These are phyloP conservation scores for Ampelocalamus luodianensis DNA, from an alignment of 176 grass and related monocot genomes.

Conservation along the genomic window DNA sequence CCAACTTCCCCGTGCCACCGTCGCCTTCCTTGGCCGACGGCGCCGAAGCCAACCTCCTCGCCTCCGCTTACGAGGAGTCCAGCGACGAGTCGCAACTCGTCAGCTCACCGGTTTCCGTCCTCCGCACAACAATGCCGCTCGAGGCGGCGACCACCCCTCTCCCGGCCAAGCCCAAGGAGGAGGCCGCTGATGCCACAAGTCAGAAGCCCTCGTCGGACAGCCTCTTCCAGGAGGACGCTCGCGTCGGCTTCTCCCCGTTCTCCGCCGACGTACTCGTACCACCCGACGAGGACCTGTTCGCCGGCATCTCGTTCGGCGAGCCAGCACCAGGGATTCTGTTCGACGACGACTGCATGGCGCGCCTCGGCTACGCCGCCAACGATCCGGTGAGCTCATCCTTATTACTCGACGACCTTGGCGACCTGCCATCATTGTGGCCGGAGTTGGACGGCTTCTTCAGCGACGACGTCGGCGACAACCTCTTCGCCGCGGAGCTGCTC, in stretches of 20 bases:
- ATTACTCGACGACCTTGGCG: slow-evolving; percentile 47
- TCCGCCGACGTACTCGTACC: neutral
- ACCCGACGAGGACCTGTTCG: neutral
- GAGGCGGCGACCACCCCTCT: neutral
- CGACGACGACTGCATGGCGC: neutral
- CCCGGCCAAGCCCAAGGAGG: neutral
- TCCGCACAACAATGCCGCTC: slow-evolving; percentile 25
- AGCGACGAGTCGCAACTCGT: slow-evolving; percentile 69
- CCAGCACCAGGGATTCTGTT: slow-evolving; percentile 12
- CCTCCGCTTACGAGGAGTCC: slow-evolving; percentile 49
- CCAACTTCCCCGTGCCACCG: slow-evolving; percentile 53
- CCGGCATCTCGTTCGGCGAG: slow-evolving; percentile 21
- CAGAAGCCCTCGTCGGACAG: neutral
- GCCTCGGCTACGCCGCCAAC: neutral
- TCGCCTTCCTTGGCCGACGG: neutral
- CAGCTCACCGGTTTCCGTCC: slow-evolving; percentile 78
- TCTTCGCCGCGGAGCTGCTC: neutral
- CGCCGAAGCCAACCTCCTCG: neutral
- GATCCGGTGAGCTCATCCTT: neutral
- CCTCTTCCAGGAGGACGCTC: neutral
- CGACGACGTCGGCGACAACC: slow-evolving; percentile 4
- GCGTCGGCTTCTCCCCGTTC: neutral
- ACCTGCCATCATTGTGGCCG: slow-evolving; percentile 12
- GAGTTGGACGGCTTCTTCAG: slow-evolving; percentile 30
- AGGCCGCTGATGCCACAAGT: neutral